A percentile compares a stretch with the other conserved stretches of the same genome.
These are phyloP conservation scores for Apophysomyces elegans DNA, from an alignment of 371 early-diverging fungal species.

Conservation along the genomic window DNA sequence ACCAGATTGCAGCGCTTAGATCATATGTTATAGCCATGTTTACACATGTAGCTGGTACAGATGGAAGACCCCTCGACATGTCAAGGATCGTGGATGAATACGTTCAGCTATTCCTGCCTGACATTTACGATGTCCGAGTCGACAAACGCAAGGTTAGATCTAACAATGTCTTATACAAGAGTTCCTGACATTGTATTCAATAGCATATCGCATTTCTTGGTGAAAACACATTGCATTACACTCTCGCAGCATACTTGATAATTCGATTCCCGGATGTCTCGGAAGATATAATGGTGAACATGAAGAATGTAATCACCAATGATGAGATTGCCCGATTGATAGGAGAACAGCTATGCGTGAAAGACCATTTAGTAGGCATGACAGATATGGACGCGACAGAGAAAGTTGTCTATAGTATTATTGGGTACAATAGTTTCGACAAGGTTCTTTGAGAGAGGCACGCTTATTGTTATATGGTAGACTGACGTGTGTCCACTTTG, in stretches of 20 bases:
- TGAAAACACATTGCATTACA: constrained; percentile 1
- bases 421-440: background rate
- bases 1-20: background rate
- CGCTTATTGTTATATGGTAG: background rate
- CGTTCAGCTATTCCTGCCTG: background rate
- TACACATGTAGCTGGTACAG: background rate
- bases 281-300: background rate
- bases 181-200: background rate
- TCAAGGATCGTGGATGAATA: background rate
- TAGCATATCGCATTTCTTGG: constrained; percentile 2
- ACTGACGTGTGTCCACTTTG: background rate
- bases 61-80: background rate
- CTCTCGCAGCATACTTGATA: constrained; percentile 3
- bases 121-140: background rate
- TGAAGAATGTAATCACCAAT: background rate
- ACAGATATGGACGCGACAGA: background rate
- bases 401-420: background rate
- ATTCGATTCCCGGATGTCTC: background rate
- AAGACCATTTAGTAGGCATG: background rate
- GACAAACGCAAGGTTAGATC: background rate
- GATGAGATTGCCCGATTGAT: background rate
- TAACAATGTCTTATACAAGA: background rate
- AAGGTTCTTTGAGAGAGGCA: background rate
- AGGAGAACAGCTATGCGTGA: background rate
- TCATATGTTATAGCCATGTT: constrained; percentile 1